These are phyloP conservation scores for Cystobasidiaceae sp. DNA, from an alignment of 1,284 basidiomycete genomes.

Conservation along the genomic window DNA sequence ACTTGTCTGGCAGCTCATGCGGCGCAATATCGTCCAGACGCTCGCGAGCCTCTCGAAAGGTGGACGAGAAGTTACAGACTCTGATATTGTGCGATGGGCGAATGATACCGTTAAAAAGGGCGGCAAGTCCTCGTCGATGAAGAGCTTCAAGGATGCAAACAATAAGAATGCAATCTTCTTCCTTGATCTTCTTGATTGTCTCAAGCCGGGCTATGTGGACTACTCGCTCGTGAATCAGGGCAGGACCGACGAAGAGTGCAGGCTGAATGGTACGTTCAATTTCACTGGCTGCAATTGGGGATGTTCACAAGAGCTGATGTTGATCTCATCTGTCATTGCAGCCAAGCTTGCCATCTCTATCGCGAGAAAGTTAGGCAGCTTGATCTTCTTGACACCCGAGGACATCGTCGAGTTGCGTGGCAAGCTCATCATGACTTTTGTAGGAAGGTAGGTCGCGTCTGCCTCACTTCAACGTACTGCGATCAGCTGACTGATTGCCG, in stretches of 20 bases:
- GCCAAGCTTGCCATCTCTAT: conserved; percentile 97
- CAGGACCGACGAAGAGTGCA: conserved; percentile 73
- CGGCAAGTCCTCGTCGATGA: conserved; percentile 61
- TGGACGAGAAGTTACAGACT: conserved; percentile 77
- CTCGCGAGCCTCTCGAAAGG: conserved; percentile 66
- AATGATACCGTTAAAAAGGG: conserved; percentile 79
- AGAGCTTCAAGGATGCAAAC: conserved; percentile 91
- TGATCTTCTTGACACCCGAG: conserved; percentile 97
- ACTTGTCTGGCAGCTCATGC: conserved; percentile 95
- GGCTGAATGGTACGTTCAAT: conserved; percentile 70
- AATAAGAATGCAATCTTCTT: conserved; percentile 88
- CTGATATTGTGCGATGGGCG: conserved; percentile 93
- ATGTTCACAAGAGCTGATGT: neutral
- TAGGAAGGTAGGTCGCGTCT: conserved; percentile 19
- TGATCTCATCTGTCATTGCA: conserved; percentile 43
- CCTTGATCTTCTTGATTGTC: conserved; percentile 83
- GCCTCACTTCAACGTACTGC: neutral
- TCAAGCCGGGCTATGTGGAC: conserved; percentile 93
- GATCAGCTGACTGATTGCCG: neutral
- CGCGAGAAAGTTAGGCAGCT: conserved; percentile 81
- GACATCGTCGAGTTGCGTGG: conserved; percentile 51
- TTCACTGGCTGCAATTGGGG: neutral
- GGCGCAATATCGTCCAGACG: conserved; percentile 85
- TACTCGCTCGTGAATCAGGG: conserved; percentile 72
- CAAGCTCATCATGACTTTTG: conserved; percentile 43